Evolutionary conservation across 2,329 filamentous ascomycete genomes (phyloP).

Genomic region (Diaporthe velutina): DNA sequence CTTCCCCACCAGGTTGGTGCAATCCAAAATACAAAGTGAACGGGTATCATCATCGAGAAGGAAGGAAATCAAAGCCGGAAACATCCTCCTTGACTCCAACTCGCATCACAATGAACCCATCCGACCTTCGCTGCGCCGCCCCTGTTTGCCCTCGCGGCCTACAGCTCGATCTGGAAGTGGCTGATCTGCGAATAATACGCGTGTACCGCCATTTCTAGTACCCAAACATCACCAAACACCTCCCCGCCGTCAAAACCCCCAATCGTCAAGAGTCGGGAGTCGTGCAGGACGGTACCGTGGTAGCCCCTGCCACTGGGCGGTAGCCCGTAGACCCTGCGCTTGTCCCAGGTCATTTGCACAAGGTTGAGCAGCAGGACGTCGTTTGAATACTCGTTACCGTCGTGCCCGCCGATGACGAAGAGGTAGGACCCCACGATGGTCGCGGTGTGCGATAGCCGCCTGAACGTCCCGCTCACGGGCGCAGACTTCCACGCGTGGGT

Average conservation of each 20-base stretch:
- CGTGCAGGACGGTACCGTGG: constrained; percentile 75
- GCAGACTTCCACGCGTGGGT: constrained; percentile 71
- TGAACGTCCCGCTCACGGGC: constrained; percentile 70
- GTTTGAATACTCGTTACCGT: constrained; percentile 77
- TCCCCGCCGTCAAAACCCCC: constrained; percentile 77
- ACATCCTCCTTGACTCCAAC: not conserved
- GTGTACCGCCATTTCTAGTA: constrained; percentile 77
- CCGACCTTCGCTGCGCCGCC: not conserved
- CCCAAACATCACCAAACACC: constrained; percentile 77
- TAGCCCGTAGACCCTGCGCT: constrained; percentile 73
- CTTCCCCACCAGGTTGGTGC: not conserved
- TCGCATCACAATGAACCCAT: constrained; percentile 3
- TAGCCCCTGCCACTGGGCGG: constrained; percentile 75
- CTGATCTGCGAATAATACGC: constrained; percentile 81
- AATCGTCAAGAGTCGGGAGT: constrained; percentile 73
- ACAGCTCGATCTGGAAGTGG: constrained; percentile 79
- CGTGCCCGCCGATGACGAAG: constrained; percentile 78
- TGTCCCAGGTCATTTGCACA: constrained; percentile 82
- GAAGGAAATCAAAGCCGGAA: not conserved
- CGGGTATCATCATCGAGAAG: constrained; percentile 35
- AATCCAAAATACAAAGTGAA: constrained; percentile 8
- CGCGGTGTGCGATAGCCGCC: constrained; percentile 76
- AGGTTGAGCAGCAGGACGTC: constrained; percentile 77
- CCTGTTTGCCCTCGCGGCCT: constrained; percentile 35
- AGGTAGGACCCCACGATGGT: constrained; percentile 79